Evolutionary conservation across 345 rosid species (phyloP), one percentile per base, ranked within the genome.

Genomic region (Arabis alpina): DNA sequence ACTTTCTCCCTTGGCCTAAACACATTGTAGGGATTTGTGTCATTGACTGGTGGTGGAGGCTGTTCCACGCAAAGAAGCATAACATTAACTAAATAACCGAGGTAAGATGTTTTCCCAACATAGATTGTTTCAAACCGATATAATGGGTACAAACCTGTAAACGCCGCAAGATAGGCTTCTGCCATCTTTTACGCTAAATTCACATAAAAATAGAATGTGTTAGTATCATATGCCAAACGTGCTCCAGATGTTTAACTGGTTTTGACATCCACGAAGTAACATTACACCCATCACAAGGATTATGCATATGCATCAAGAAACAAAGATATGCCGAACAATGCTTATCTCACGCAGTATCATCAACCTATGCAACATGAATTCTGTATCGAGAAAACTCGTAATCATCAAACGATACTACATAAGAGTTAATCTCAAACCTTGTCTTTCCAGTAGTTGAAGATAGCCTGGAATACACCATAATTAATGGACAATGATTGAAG

Each of bases 31-130:
- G 97, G 97, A 66, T 91, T 94, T 80, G 96, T 89, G 73, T 94
- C 99, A 77, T 88, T 94, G 42, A 89, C 93, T 8, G 99, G 97
- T 8, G 99, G 96, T 53, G 99, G 99, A 39, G 97, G 99, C 99
- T 94, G 83, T 71, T 72, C 65, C 53, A 79, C 45, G 43, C 52
- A 79, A 45, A 47, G 8, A 73, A 63, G 32, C 73, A 51, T 54
- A 58, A 27, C 25, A 55, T 62, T 37, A 23, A 56, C 40, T 37
- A 54, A 52, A 28, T 54, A 24, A 27, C 55, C 48, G 11, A 72
- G 15, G 54, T 19, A 19, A 63, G 2, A 57, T 14, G 11, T 19
- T 12, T 6, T 58, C 65, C 28, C 37, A 57, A 40, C 66, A 65
- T 30, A 27, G 58, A 48, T 30, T 23, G 53, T 40, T 56, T 48